Conservation (phyloP, 345 rosid genomes). For the Camelina sativa region DNA sequence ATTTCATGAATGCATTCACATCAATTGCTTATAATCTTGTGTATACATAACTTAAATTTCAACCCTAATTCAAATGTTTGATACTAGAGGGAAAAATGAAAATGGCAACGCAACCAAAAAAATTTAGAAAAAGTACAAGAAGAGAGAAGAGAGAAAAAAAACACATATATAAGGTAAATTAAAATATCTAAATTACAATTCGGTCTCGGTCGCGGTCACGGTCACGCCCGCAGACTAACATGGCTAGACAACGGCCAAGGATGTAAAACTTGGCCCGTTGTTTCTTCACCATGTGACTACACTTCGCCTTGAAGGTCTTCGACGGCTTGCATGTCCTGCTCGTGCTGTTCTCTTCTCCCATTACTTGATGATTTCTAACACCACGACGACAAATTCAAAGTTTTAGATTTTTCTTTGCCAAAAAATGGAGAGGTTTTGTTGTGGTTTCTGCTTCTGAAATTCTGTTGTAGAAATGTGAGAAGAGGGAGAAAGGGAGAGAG, state of each 20-base stretch:
- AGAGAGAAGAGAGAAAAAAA: not conserved
- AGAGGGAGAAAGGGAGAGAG: constrained; percentile 30
- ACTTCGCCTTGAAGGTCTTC: constrained; percentile 67
- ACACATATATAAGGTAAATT: not conserved
- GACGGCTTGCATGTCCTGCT: constrained; percentile 53
- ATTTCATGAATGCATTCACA: constrained; percentile 34
- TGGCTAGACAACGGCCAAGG: constrained; percentile 80
- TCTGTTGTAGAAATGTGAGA: constrained; percentile 30
- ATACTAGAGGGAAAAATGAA: constrained; percentile 26
- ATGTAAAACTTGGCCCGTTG: constrained; percentile 79
- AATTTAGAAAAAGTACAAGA: not conserved
- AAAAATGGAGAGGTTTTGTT: constrained; percentile 3
- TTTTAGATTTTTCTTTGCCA: not conserved
- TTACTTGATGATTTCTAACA: constrained; percentile 23
- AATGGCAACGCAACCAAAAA: not conserved
- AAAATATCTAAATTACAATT: constrained; percentile 11
- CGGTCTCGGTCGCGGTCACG: constrained; percentile 48
- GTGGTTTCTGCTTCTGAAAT: constrained; percentile 21
- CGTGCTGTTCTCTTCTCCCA: constrained; percentile 32
- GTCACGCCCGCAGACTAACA: constrained; percentile 74
- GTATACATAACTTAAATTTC: constrained; percentile 27
- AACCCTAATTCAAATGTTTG: constrained; percentile 34
- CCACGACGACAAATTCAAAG: not conserved
- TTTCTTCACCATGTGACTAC: constrained; percentile 78
- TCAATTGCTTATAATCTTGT: constrained; percentile 27